Base-by-base conservation (phyloP, 2,329 filamentous ascomycete genomes). In the Aspergillus carbonarius region DNA sequence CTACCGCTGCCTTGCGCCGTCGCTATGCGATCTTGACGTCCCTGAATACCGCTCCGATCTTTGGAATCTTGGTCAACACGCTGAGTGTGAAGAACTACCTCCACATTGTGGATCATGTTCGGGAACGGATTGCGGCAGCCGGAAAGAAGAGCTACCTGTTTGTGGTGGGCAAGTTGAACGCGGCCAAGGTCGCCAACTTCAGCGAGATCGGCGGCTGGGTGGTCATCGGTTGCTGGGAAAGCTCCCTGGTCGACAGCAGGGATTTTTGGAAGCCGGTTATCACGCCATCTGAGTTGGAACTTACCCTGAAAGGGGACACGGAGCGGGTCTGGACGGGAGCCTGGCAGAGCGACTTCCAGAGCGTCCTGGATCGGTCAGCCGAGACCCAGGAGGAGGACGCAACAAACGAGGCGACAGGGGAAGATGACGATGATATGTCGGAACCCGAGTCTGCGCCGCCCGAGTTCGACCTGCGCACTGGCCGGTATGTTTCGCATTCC, bases 211-310 rank as follows among this genome's bases (percentile, higher is more conserved):
- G 92, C 44, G 93, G 92, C 15, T 99, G 95, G 95, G 92, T 98
- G 0, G 92, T 98, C 0, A 91, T 99, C 9, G 93, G 95, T 2
- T 99, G 95, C 76, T 99, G 95, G 95, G 95, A 99, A 78, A 96
- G 93, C 73, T 92, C 90, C 60, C 79, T 98, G 52, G 85, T 99
- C 4, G 93, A 97, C 67, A 92, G 92, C 63, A 89, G 90, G 58
- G 90, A 90, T 6, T 96, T 96, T 71, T 98, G 88, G 83, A 85
- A 87, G 67, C 92, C 93, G 0, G 88, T 98, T 9, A 87, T 98
- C 40, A 99, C 95, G n/a, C 93, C 93, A 0, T 98, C 96, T 72
- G 95, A 99, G 80, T 79, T 98, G 56, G 87, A 87, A 54, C 79
- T 96, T 48, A 91, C 91, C 4, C 76, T 99, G 61, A 82, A 86